These are phyloP conservation scores for Rhizopogon vesiculosus DNA, from an alignment of 768 basidiomycete genomes.

Conservation along the genomic window DNA sequence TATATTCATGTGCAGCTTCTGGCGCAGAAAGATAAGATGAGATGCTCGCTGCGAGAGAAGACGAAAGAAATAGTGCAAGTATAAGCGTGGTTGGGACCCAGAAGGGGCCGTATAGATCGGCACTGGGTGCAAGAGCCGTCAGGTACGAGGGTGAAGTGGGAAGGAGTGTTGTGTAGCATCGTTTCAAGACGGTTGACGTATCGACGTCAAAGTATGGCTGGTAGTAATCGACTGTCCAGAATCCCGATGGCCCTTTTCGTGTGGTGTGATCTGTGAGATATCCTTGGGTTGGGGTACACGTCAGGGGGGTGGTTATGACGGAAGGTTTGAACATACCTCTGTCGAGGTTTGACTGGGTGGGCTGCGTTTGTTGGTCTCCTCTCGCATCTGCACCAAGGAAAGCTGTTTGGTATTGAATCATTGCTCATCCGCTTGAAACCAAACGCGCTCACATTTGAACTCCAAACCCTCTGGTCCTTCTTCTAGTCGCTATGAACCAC, in stretches of 20 bases:
- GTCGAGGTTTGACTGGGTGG: constrained; percentile 35
- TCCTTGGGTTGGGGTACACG: constrained; percentile 33
- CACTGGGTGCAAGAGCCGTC: constrained; percentile 48
- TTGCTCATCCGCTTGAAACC: neutral
- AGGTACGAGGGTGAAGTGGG: constrained; percentile 65
- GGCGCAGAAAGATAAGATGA: constrained; percentile 75
- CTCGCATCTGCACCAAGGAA: constrained; percentile 48
- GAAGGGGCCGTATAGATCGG: constrained; percentile 87
- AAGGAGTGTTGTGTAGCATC: constrained; percentile 77
- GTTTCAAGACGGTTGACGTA: constrained; percentile 67
- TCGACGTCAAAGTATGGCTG: constrained; percentile 88
- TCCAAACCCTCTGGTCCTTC: constrained; percentile 67
- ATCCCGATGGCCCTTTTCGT: constrained; percentile 45
- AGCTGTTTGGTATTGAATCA: constrained; percentile 31
- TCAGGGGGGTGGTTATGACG: neutral
- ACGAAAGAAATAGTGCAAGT: constrained; percentile 89
- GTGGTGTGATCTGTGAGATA: constrained; percentile 56
- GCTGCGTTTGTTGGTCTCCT: constrained; percentile 20
- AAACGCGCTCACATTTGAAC: constrained; percentile 54
- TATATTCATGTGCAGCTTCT: constrained; percentile 60
- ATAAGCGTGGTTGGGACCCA: constrained; percentile 97
- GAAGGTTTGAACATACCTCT: constrained; percentile 34
- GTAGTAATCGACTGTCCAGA: constrained; percentile 85
- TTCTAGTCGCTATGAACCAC: constrained; percentile 42
- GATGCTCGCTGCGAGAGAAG: constrained; percentile 86